Percentiles rank a stretch among this genome's conserved stretches.
Evolutionary conservation across 768 basidiomycete genomes (phyloP).

Genomic region (Piloderma croceum): DNA sequence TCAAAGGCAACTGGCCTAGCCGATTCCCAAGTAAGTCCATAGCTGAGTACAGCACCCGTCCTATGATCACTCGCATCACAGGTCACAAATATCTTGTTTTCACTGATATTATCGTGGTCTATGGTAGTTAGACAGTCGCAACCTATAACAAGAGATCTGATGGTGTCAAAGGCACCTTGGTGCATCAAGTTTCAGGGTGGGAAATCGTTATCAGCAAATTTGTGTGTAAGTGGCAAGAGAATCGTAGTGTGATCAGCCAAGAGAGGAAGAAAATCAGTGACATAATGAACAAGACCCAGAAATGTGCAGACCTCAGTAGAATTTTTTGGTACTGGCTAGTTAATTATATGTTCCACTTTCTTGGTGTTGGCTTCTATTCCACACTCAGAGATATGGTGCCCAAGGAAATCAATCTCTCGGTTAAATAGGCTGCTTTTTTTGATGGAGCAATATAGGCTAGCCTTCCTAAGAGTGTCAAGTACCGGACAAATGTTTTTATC

Average conservation of each 20-base stretch:
- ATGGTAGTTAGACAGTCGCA: no score
- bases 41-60: no score
- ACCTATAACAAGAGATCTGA: no score
- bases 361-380: conserved; percentile 16
- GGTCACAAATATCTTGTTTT: no score
- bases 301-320: conserved; percentile 8
- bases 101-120: no score
- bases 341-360: no score
- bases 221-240: conserved; percentile 7
- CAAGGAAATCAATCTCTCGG: no score
- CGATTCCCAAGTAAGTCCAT: no score
- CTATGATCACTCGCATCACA: no score
- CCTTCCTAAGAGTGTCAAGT: conserved; percentile 5
- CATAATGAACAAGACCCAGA: conserved; percentile 8
- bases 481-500: conserved; percentile 8
- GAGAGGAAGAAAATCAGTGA: conserved; percentile 7
- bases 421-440: conserved; percentile 25
- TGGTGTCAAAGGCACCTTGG: no score
- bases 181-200: no score
- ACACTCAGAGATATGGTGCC: conserved; percentile 9
- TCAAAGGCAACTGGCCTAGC: no score
- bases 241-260: conserved; percentile 10
- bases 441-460: conserved; percentile 17
- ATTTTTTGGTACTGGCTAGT: conserved; percentile 14
- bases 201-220: conserved; percentile 10